Conservation (phyloP, 306 rosid genomes). For the Lagenaria siceraria region DNA sequence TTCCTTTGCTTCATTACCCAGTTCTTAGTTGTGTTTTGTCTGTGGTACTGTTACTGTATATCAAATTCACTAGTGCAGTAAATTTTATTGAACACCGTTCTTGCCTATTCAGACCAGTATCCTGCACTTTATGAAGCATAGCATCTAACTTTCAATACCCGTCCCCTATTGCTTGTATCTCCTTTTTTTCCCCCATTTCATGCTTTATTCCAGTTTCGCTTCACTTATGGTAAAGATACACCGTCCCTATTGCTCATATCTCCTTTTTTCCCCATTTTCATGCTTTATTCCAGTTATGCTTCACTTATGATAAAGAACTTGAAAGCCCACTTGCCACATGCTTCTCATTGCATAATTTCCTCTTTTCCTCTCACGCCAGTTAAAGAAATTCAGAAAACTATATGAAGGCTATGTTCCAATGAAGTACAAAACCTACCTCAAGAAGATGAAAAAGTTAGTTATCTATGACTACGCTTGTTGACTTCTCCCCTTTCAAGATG, state of each 20-base stretch:
- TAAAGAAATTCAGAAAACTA: constrained; percentile 62
- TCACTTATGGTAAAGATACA: neutral
- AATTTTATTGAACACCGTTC: neutral
- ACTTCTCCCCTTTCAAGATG: constrained; percentile 16
- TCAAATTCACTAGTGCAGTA: neutral
- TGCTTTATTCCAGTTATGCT: neutral
- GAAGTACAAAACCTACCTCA: constrained; percentile 71
- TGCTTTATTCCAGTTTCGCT: neutral
- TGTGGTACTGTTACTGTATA: neutral
- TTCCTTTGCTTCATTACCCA: neutral
- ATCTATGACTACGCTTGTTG: constrained; percentile 21
- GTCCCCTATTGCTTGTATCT: neutral
- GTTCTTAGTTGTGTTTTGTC: neutral
- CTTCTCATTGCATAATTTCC: constrained; percentile 4
- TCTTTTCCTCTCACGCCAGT: constrained; percentile 29
- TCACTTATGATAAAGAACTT: neutral
- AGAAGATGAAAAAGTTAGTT: constrained; percentile 86
- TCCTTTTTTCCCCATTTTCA: neutral
- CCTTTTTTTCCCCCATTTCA: neutral
- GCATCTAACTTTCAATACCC: neutral
- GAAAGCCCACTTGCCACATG: neutral
- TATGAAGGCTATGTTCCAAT: constrained; percentile 87
- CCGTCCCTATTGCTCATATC: neutral
- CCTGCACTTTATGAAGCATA: neutral
- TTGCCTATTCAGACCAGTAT: neutral